Base-by-base conservation (phyloP, 371 early-diverging fungal species). In the Dinochytrium kinnereticum region DNA sequence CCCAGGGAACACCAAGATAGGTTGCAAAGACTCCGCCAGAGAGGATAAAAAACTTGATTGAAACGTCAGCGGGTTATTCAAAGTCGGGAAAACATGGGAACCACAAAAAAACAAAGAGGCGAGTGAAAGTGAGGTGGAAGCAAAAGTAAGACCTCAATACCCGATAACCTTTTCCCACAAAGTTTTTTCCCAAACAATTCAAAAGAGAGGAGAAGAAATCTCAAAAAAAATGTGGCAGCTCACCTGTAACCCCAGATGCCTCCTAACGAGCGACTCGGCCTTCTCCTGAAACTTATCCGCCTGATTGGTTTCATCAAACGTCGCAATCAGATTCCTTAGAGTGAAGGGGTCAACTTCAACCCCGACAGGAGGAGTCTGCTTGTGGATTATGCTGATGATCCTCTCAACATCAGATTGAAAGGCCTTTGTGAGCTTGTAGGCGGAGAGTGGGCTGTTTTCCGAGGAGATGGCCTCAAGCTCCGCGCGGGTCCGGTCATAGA, bases 1-100 rank as follows among this genome's bases (percentile, higher is more conserved):
- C 77, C 75, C 77, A 81, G 10, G 83, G 83, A 21, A 79, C 79
- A 10, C 83, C 83, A 0, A 82, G 57, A 64, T 82, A 80, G 5
- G 78, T 78, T 5, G 61, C 55, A 37, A 80, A 71, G 21, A 80
- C 67, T 3, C 75, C 78, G 19, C 72, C 68, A 3, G 68, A 39
- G 7, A 69, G 69, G 17, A 82, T 51, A n/a, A 59, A 44, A 5
- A 80, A n/a, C n/a, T n/a, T n/a, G n/a, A n/a, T n/a, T n/a, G n/a
- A n/a, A n/a, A n/a, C n/a, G n/a, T n/a, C n/a, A n/a, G n/a, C n/a
- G n/a, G n/a, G n/a, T n/a, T n/a, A n/a, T n/a, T n/a, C n/a, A n/a
- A n/a, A n/a, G n/a, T n/a, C n/a, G n/a, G n/a, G n/a, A n/a, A n/a
- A n/a, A n/a, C n/a, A n/a, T n/a, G n/a, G n/a, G n/a, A n/a, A n/a